A percentile compares a stretch with the other conserved stretches of the same genome.
These are phyloP conservation scores for Linnemannia exigua DNA, from an alignment of 192 early-diverging fungal genomes.

Conservation along the genomic window DNA sequence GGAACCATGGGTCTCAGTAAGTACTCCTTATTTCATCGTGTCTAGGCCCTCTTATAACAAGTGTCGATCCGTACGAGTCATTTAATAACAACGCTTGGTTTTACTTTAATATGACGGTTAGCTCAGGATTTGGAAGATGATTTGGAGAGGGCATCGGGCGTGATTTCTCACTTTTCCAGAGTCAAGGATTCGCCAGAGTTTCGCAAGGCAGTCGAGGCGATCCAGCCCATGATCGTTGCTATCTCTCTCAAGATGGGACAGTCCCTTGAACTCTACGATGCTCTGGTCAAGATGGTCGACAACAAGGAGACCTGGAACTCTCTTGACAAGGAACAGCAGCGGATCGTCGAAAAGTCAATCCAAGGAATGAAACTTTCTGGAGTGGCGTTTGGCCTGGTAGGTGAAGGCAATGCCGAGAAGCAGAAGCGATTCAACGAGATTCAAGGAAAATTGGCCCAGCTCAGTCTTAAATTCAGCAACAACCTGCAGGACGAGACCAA, in stretches of 20 bases:
- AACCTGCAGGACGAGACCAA: constrained; percentile 71
- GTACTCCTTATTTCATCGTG: neutral
- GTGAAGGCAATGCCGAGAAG: constrained; percentile 63
- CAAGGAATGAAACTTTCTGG: constrained; percentile 65
- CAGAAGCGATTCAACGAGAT: constrained; percentile 67
- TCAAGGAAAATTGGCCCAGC: constrained; percentile 60
- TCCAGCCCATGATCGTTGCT: constrained; percentile 66
- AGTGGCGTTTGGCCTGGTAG: constrained; percentile 47
- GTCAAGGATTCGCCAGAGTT: constrained; percentile 68
- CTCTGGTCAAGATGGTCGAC: constrained; percentile 58
- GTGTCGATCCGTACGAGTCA: neutral
- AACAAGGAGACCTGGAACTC: constrained; percentile 38
- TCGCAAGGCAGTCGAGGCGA: constrained; percentile 61
- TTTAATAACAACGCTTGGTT: neutral
- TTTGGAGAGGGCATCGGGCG: constrained; percentile 61
- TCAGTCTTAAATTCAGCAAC: constrained; percentile 66
- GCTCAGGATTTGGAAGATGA: constrained; percentile 65
- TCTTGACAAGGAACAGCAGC: constrained; percentile 63
- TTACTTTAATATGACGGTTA: neutral
- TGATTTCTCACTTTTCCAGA: constrained; percentile 65
- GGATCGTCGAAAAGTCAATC: constrained; percentile 64
- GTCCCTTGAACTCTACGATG: constrained; percentile 67
- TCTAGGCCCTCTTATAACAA: no score
- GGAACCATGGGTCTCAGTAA: constrained; percentile 67
- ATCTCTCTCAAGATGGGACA: constrained; percentile 68